Evolutionary conservation across 805 yeast species (phyloP), one percentile per base, ranked within the genome.

Genomic region (Lipomyces orientalis): DNA sequence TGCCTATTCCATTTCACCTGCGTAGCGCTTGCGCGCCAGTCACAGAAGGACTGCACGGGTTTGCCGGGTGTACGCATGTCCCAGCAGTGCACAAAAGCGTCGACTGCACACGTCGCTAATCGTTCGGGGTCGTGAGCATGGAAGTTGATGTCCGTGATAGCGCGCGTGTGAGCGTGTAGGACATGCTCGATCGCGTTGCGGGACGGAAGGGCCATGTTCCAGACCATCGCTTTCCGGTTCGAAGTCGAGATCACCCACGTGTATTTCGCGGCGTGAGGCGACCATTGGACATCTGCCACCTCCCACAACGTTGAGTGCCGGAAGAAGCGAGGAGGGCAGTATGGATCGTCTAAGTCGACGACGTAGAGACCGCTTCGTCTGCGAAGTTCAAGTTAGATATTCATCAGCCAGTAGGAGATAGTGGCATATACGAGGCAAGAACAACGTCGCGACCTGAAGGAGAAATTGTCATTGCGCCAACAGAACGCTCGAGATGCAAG

Each of bases 201-300:
- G 0, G 91, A 88, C 1, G 86, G 80, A 71, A 94, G 80, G 0
- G 90, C 87, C 68, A 95, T 79, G 78, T 95, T 94, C 99, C 99
- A 95, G 4, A 95, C 86, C 75, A 95, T 82, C 0, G 97, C 98
- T 79, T 94, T 94, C 76, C 94, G 99, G 77, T 94, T 95, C 1
- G 97, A 90, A 0, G 98, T 92, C 0, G 97, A 91, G 0, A 94
- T 89, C 55, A 95, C 91, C 97, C 98, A 93, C 5, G 89, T 83
- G 0, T 97, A 94, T 71, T 90, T 91, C 1, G 88, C 84, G 5
- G 85, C 82, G 76, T 95, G 98, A 0, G 98, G 97, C 1, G 96
- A 91, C 98, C 99, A 95, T 78, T 95, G 98, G 1, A 94, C 98
- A 77, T 94, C 98, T 0, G 99, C 97, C 2, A 95, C 99, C 77